Conservation (phyloP, 805 yeast species). For the Cyberlindnera misumaiensis region DNA sequence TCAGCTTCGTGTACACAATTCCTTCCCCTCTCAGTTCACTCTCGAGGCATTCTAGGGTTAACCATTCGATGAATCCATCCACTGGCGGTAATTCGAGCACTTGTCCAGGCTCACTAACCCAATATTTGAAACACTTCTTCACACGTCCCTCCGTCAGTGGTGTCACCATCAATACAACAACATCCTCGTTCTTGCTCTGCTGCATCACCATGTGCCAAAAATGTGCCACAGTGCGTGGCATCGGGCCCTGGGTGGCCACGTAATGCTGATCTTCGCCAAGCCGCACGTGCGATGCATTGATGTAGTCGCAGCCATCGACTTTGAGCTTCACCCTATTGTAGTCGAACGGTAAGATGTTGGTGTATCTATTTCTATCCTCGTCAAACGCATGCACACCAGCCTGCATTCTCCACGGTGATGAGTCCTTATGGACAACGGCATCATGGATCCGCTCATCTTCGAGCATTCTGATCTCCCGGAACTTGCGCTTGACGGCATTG, state of each 20-base stretch:
- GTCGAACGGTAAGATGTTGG: conserved; percentile 62
- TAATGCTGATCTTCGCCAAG: conserved; percentile 29
- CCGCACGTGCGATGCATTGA: conserved; percentile 17
- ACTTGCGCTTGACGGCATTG: conserved; percentile 16
- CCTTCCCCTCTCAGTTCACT: conserved; percentile 5
- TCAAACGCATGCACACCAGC: conserved; percentile 12
- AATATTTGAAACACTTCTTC: conserved; percentile 75
- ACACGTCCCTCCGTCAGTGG: conserved; percentile 64
- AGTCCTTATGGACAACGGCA: conserved; percentile 23
- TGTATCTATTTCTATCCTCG: conserved; percentile 46
- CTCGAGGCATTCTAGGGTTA: conserved; percentile 17
- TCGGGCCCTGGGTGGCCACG: conserved; percentile 78
- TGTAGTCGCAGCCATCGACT: conserved; percentile 20
- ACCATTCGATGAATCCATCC: conserved; percentile 9
- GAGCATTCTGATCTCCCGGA: conserved; percentile 26
- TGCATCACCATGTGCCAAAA: conserved; percentile 85
- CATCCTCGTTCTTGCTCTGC: conserved; percentile 51
- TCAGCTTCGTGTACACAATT: conserved; percentile 14
- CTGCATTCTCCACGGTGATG: conserved; percentile 21
- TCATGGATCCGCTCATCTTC: conserved; percentile 34
- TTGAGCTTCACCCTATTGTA: conserved; percentile 42
- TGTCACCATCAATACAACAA: conserved; percentile 66
- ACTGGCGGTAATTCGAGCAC: conserved; percentile 4
- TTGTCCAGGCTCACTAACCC: conserved; percentile 44
- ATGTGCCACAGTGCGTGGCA: conserved; percentile 63